These are phyloP conservation scores for Epichloe scottii DNA, from an alignment of 2,329 filamentous ascomycete genomes.

Conservation along the genomic window DNA sequence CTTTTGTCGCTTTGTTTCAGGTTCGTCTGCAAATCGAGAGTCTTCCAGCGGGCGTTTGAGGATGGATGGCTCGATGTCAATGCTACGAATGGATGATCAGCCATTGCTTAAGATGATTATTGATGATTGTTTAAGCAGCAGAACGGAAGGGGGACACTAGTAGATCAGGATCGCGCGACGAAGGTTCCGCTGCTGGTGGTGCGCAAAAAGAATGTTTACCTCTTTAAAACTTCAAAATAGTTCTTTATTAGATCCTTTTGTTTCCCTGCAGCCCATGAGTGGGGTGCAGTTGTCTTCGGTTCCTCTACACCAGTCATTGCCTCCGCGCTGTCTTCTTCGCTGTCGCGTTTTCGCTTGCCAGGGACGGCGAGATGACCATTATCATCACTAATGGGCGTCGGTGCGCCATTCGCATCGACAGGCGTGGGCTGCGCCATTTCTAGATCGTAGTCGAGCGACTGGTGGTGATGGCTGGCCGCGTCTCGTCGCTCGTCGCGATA, in stretches of 20 bases:
- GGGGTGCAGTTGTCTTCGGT: slow-evolving; percentile 12
- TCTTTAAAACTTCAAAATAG: slow-evolving; percentile 25
- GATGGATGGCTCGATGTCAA: slow-evolving; percentile 41
- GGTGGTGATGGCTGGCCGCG: slow-evolving; percentile 17
- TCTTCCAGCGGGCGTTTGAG: slow-evolving; percentile 41
- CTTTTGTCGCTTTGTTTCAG: slow-evolving; percentile 48
- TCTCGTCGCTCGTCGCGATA: slow-evolving; percentile 30
- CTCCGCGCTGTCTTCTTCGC: slow-evolving; percentile 26
- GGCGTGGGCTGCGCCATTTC: slow-evolving; percentile 30
- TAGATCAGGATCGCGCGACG: not conserved
- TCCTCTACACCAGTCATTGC: slow-evolving; percentile 16
- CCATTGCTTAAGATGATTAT: slow-evolving; percentile 3
- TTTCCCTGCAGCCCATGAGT: slow-evolving; percentile 15
- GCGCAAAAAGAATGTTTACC: slow-evolving; percentile 18
- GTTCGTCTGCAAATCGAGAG: slow-evolving; percentile 32
- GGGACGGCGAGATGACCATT: slow-evolving; percentile 22
- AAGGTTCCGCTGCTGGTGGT: not conserved
- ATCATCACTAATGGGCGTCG: slow-evolving; percentile 21
- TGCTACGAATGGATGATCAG: slow-evolving; percentile 29
- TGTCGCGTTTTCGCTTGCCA: slow-evolving; percentile 48
- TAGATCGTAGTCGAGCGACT: slow-evolving; percentile 12
- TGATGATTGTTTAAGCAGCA: not conserved
- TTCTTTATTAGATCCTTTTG: slow-evolving; percentile 25
- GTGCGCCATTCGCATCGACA: slow-evolving; percentile 28
- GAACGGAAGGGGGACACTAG: not conserved